A percentile compares a stretch with the other conserved stretches of the same genome.
Evolutionary conservation across 208 protist genomes (phyloP).

Genomic region (Giardia duodenalis): DNA sequence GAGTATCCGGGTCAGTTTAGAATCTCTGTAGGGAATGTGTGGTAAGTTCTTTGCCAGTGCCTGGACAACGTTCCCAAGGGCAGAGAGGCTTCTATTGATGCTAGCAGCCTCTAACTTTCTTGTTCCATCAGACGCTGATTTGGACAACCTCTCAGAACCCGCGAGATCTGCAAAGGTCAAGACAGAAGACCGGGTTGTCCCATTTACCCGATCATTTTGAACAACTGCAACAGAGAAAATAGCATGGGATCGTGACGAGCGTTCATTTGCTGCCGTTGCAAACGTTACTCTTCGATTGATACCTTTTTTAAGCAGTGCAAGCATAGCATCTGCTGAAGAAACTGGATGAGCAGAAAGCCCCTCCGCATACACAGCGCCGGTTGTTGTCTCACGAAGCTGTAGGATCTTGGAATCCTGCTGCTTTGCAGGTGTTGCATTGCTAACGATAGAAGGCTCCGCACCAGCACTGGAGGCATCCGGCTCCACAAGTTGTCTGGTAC

Average conservation of each 20-base stretch:
- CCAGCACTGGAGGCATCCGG: too few relatives aligned
- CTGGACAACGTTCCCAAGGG: conserved; percentile 31
- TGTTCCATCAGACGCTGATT: conserved; percentile 20
- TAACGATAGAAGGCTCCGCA: too few relatives aligned
- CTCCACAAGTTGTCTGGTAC: too few relatives aligned
- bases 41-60: not conserved
- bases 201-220: not conserved
- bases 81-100: conserved; percentile 29
- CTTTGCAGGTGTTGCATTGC: not conserved
- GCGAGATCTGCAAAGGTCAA: conserved; percentile 40
- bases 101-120: not conserved
- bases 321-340: not conserved
- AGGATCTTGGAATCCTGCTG: not conserved
- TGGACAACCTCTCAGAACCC: conserved; percentile 33
- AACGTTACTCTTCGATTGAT: not conserved
- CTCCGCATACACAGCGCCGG: not conserved
- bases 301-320: not conserved
- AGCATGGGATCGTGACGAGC: conserved; percentile 13
- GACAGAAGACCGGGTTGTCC: not conserved
- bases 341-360: not conserved
- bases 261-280: conserved; percentile 4
- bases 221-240: conserved; percentile 15
- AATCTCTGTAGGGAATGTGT: conserved; percentile 58
- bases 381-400: not conserved
- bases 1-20: conserved; percentile 72